Conservation (phyloP, 2,329 filamentous ascomycete genomes). For the Tolypocladium album region DNA sequence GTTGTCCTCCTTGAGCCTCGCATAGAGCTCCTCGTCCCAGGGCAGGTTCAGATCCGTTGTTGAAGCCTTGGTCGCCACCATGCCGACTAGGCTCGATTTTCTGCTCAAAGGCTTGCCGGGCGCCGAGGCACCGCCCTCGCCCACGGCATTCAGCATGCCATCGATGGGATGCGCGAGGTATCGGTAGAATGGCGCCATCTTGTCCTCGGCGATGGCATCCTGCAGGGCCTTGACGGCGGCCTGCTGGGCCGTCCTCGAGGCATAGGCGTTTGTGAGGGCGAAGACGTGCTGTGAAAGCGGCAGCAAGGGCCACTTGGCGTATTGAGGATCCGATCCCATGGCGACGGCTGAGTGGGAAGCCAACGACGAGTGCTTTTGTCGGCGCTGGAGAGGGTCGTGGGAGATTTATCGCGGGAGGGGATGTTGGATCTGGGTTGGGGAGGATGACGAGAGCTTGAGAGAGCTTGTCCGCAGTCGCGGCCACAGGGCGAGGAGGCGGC, state of each 20-base stretch:
- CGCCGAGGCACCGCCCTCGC: constrained; percentile 46
- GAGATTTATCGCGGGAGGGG: not conserved
- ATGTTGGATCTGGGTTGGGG: not conserved
- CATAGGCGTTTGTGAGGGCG: constrained; percentile 71
- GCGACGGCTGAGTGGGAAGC: constrained; percentile 23
- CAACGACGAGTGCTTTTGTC: constrained; percentile 3
- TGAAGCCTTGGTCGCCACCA: constrained; percentile 63
- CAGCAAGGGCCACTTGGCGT: constrained; percentile 75
- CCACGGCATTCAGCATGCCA: constrained; percentile 67
- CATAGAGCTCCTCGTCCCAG: constrained; percentile 87
- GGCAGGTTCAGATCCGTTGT: constrained; percentile 58
- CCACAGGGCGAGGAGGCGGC: constrained; percentile 11
- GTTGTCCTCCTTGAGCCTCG: constrained; percentile 65
- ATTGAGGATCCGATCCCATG: constrained; percentile 75
- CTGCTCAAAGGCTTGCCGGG: constrained; percentile 50
- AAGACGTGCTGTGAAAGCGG: constrained; percentile 79
- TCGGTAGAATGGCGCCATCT: constrained; percentile 81
- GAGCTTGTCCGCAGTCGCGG: constrained; percentile 1
- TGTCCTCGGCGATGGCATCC: constrained; percentile 72
- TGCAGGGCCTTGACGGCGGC: constrained; percentile 62
- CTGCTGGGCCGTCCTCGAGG: constrained; percentile 56
- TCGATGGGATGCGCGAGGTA: constrained; percentile 74
- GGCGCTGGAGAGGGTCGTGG: not conserved
- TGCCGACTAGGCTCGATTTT: constrained; percentile 60
- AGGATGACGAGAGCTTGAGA: not conserved